These are phyloP conservation scores for Cymodocea nodosa DNA, from an alignment of 116 monocot species.

Conservation along the genomic window DNA sequence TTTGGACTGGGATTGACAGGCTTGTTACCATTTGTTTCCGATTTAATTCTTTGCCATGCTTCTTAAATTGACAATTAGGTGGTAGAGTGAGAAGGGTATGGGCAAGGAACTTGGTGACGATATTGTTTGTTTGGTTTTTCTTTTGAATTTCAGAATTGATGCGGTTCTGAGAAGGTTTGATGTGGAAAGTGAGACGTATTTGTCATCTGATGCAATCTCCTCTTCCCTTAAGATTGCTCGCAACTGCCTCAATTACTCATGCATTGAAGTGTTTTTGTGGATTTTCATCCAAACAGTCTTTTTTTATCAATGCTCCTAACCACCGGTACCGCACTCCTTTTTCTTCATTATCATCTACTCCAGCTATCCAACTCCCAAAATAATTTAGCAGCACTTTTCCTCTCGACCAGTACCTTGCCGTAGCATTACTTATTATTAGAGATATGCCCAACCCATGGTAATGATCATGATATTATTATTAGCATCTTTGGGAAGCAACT, in stretches of 20 bases:
- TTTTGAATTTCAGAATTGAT: not conserved
- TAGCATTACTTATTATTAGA: no score
- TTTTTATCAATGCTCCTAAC: constrained; percentile 23
- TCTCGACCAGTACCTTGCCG: no score
- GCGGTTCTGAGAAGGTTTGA: not conserved
- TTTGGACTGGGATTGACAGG: no score
- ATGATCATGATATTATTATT: no score
- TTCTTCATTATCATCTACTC: not conserved
- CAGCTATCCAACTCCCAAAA: no score
- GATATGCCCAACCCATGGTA: no score
- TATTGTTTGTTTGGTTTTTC: not conserved
- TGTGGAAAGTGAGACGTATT: constrained; percentile 8
- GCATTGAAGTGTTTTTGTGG: constrained; percentile 36
- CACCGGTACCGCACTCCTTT: constrained; percentile 2
- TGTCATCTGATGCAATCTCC: constrained; percentile 11
- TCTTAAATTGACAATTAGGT: no score
- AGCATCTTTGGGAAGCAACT: no score
- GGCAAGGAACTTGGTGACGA: not conserved
- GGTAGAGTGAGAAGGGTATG: no score
- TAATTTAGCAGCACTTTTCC: no score
- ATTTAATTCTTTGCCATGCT: no score
- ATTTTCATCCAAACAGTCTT: constrained; percentile 16
- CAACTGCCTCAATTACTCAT: constrained; percentile 34
- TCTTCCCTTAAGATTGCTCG: constrained; percentile 14
- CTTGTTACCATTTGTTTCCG: no score